Evolutionary conservation across 106 monocot genomes (phyloP), one percentile per base, ranked within the genome.

Genomic region (Acanthochlamys bracteata): DNA sequence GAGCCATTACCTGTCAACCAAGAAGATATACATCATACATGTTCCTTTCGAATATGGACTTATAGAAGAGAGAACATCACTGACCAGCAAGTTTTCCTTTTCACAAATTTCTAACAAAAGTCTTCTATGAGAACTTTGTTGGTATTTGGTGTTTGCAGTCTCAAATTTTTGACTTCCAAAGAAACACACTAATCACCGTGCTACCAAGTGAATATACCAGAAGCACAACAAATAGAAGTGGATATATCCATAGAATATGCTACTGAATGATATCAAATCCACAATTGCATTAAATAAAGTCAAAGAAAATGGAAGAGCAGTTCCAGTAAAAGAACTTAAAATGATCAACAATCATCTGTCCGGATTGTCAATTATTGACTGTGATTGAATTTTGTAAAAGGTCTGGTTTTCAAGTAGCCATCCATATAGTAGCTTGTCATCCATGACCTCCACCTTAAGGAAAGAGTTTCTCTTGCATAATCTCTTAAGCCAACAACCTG

Each of bases 401-500:
- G 83, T 77, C 39, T 68, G 82, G 57, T 90, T 90, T 66, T 85
- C 52, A 90, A 74, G 68, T 90, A 96, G 22, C 90, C 82, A 13
- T 84, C 76, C 90, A 96, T 87, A 66, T 96, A 96, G 70, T 90
- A 96, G 65, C 84, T 80, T 47, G 95, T 96, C 95, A 96, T 96
- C 95, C 95, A 96, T 75, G 90, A 90, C 66, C 95, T 69, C 90
- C 95, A 96, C 68, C 95, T 77, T 56, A 96, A 74, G 60, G 95
- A 96, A 73, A 96, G 87, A 25, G 90, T 96, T 55, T 96, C 90
- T 66, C 67, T 84, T 52, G 90, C 77, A 83, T 96, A 96, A 71
- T 96, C 95, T 76, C 87, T 87, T 53, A 96, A 62, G 21, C 90
- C 90, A 77, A 96, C 90, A 51, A 96, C 12, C 95, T 96, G 80